Conservation (phyloP, 2,329 filamentous ascomycete genomes). For the Didymella sp. region DNA sequence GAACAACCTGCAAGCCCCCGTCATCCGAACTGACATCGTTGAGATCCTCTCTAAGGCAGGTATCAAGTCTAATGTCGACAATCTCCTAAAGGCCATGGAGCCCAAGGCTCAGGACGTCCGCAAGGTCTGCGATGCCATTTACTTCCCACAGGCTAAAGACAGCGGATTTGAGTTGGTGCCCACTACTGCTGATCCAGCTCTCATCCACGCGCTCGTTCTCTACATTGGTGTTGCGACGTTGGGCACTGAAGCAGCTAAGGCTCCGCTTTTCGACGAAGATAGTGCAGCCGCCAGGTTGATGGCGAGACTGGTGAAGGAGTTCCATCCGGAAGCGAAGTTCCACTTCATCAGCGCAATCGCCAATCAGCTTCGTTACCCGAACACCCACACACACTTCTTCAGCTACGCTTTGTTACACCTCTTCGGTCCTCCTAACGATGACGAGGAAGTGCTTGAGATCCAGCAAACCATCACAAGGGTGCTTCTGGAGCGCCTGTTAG, state of each 20-base stretch:
- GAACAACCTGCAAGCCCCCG: constrained; percentile 72
- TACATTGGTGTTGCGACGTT: constrained; percentile 80
- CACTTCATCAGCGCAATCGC: constrained; percentile 83
- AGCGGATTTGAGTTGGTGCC: constrained; percentile 71
- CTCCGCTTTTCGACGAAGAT: constrained; percentile 68
- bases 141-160: constrained; percentile 63
- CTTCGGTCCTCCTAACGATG: constrained; percentile 67
- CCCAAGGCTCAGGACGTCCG: constrained; percentile 76
- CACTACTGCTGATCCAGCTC: constrained; percentile 70
- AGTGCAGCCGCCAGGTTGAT: constrained; percentile 75
- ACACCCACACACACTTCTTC: constrained; percentile 91
- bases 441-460: constrained; percentile 74
- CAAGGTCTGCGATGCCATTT: constrained; percentile 76
- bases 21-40: constrained; percentile 68
- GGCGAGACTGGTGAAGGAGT: constrained; percentile 76
- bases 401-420: constrained; percentile 83
- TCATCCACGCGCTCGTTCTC: constrained; percentile 83
- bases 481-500: constrained; percentile 84
- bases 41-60: constrained; percentile 58
- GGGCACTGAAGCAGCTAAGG: constrained; percentile 63
- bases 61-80: constrained; percentile 63
- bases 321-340: constrained; percentile 81
- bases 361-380: constrained; percentile 91
- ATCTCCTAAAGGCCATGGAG: constrained; percentile 59
- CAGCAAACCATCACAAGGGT: constrained; percentile 91